These are phyloP conservation scores for Grigorovia humatica DNA, from an alignment of 805 yeast genomes.

Conservation along the genomic window DNA sequence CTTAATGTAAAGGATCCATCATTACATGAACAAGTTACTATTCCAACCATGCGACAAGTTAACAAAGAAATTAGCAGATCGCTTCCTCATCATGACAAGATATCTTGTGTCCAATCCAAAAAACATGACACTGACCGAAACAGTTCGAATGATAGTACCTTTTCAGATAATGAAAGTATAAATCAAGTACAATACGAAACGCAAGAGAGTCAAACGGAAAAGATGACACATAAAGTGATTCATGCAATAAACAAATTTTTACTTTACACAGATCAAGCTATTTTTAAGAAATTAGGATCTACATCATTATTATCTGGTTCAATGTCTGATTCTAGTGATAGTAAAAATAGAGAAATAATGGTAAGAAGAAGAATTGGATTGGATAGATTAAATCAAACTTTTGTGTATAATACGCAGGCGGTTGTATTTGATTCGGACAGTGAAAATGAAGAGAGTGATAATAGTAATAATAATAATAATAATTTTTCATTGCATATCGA, in stretches of 20 bases:
- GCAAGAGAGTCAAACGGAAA: slow-evolving; percentile 13
- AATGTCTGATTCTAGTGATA: slow-evolving; percentile 9
- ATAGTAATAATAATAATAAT: too few relatives aligned
- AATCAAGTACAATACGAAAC: slow-evolving; percentile 13
- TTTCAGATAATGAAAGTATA: slow-evolving; percentile 13
- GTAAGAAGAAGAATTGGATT: slow-evolving; percentile 21
- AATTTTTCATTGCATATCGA: too few relatives aligned
- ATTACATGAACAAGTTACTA: slow-evolving; percentile 8
- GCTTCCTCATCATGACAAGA: not conserved
- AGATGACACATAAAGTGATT: slow-evolving; percentile 14
- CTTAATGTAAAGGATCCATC: slow-evolving; percentile 19
- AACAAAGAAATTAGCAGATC: not conserved
- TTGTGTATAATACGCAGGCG: slow-evolving; percentile 34
- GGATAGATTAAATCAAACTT: slow-evolving; percentile 29
- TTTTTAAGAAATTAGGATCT: slow-evolving; percentile 51
- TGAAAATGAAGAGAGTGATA: slow-evolving; percentile 1
- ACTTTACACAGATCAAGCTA: slow-evolving; percentile 41
- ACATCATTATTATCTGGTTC: slow-evolving; percentile 33
- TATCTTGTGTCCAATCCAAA: not conserved
- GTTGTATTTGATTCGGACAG: slow-evolving; percentile 32
- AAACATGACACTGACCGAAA: not conserved
- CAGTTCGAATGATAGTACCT: too few relatives aligned
- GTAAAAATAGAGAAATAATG: slow-evolving; percentile 12
- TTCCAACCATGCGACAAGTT: not conserved
- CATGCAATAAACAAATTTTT: slow-evolving; percentile 32